These are phyloP conservation scores for Mycena haematopus DNA, from an alignment of 768 basidiomycete species.

Conservation along the genomic window DNA sequence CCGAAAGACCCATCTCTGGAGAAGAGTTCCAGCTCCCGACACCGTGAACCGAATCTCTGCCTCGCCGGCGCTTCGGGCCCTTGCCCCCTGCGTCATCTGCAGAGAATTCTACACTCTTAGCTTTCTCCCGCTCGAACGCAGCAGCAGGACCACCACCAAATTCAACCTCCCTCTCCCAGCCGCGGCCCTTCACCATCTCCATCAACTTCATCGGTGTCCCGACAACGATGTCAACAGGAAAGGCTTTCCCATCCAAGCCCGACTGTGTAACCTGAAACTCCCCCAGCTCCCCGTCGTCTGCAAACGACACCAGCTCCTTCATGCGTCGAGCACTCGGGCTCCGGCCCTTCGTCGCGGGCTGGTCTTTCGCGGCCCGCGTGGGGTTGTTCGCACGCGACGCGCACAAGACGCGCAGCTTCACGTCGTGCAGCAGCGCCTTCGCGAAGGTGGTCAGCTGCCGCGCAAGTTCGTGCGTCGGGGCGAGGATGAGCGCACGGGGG, in stretches of 20 bases:
- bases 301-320: conserved; percentile 21
- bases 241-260: not conserved
- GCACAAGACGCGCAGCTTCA: conserved; percentile 80
- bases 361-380: conserved; percentile 37
- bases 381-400: conserved; percentile 65
- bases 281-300: conserved; percentile 30
- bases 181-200: conserved; percentile 62
- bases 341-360: conserved; percentile 53
- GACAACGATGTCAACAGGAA: conserved; percentile 62
- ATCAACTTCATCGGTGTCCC: conserved; percentile 73
- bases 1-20: conserved; percentile 66
- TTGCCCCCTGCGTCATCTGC: conserved; percentile 37
- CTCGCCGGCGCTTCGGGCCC: conserved; percentile 39
- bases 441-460: conserved; percentile 80
- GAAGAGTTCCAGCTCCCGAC: conserved; percentile 49
- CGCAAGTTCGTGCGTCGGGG: conserved; percentile 89
- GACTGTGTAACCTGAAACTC: conserved; percentile 35
- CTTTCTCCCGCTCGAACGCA: conserved; percentile 63
- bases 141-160: conserved; percentile 58
- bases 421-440: conserved; percentile 74
- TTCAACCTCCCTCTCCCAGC: conserved; percentile 52
- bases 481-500: conserved; percentile 82
- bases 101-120: conserved; percentile 50
- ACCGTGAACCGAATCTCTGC: conserved; percentile 44
- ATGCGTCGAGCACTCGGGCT: conserved; percentile 36